A percentile compares a stretch with the other conserved stretches of the same genome.
Conservation (phyloP, 352 stramenopile genomes). For the Aphanomyces cochlioides region DNA sequence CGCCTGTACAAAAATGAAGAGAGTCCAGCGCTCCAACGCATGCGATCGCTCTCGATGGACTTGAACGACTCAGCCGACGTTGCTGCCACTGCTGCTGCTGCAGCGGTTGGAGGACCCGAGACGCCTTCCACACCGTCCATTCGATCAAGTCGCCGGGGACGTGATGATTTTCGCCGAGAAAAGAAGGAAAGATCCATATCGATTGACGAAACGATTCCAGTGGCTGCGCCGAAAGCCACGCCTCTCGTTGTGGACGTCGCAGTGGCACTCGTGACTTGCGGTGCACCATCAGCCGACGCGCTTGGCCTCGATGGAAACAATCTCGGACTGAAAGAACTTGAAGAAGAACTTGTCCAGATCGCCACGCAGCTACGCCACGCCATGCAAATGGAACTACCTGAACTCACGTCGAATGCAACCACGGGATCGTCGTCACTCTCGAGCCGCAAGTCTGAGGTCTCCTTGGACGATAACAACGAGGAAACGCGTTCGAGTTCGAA, state of each 20-base stretch:
- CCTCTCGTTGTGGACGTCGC: slow-evolving; percentile 15
- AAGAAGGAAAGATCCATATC: slow-evolving; percentile 16
- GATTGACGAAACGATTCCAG: background rate
- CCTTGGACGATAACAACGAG: slow-evolving; percentile 16
- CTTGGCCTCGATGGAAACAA: background rate
- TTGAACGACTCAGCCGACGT: background rate
- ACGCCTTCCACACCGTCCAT: background rate
- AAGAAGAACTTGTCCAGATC: slow-evolving; percentile 22
- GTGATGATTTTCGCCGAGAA: slow-evolving; percentile 3
- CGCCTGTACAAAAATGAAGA: slow-evolving; percentile 45
- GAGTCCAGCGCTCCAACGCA: slow-evolving; percentile 6
- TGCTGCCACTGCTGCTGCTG: background rate
- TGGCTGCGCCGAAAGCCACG: background rate
- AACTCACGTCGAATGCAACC: background rate
- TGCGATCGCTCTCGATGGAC: slow-evolving; percentile 29
- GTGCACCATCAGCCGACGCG: slow-evolving; percentile 19
- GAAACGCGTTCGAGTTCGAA: slow-evolving; percentile 25
- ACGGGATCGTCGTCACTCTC: background rate
- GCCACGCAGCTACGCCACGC: slow-evolving; percentile 12
- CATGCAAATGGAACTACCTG: slow-evolving; percentile 10
- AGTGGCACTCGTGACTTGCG: slow-evolving; percentile 12
- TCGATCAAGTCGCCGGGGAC: background rate
- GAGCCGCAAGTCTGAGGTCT: slow-evolving; percentile 7
- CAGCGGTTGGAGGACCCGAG: background rate
- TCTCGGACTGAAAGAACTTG: slow-evolving; percentile 8